Base-by-base conservation (phyloP, 2,329 filamentous ascomycete species). In the Shiraia bambusicola region DNA sequence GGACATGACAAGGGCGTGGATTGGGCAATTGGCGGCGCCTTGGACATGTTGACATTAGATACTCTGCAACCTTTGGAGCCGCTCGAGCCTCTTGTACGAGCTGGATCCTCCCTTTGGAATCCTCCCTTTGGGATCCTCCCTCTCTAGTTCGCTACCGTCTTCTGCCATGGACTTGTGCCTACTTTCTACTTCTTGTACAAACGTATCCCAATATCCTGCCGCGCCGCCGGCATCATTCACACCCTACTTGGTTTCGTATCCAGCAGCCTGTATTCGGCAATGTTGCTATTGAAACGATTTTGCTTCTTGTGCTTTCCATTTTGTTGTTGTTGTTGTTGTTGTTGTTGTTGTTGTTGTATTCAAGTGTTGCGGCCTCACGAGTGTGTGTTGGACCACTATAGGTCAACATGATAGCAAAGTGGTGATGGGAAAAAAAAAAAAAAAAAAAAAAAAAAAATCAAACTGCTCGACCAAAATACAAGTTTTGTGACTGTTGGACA, bases 171-270 rank as follows among this genome's bases (percentile, higher is more conserved):
- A 37, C n/a, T n/a, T n/a, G 37, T 49, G 46, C 47, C 40, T 49
- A 30, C 28, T 16, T 37, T 42, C 24, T 33, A 27, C 26, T 50
- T 47, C 44, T 50, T 52, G 47, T 50, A 45, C 41, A 47, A 22
- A 22, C 19, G 4, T 52, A 52, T 34, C 30, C 30, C 28, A 11
- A 22, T 34, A 34, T 33, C 26, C 22, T 16, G 31, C 28, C 34
- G 22, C 9, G 8, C 17, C 22, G 12, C 33, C n/a, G 24, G 33
- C 8, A 15, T 4, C 28, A 27, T 34, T 39, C 31, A 22, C 15
- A 10, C 22, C 42, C 37, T 36, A 25, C 36, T 38, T 39, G 40
- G 25, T 39, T n/a, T n/a, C n/a, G n/a, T 46, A 31, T 42, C 34
- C 37, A 37, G 36, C 35, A 40, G 28, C 25, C 37, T 22, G 34